Evolutionary conservation across 2,329 filamentous ascomycete species (phyloP).

Genomic region (Penicillium sp.): DNA sequence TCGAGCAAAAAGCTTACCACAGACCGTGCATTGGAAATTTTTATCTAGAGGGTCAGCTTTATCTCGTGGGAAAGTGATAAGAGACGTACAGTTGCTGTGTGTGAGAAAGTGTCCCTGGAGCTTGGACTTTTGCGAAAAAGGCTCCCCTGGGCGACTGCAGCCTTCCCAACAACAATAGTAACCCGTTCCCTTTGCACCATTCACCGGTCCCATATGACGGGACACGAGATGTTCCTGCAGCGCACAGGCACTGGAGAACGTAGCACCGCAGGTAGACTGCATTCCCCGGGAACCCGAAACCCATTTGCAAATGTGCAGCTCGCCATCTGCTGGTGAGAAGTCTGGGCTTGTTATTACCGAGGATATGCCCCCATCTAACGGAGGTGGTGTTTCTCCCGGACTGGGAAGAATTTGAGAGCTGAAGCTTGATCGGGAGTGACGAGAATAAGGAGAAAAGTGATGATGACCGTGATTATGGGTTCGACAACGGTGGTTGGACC

Average conservation of each 20-base stretch:
- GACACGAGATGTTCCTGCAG: conserved; percentile 48
- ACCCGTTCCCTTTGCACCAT: conserved; percentile 45
- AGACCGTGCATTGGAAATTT: conserved; percentile 47
- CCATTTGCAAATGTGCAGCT: conserved; percentile 48
- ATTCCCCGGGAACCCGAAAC: conserved; percentile 31
- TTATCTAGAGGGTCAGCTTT: conserved; percentile 39
- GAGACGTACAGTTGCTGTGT: conserved; percentile 48
- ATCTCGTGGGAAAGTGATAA: background rate
- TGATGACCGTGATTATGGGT: conserved; percentile 40
- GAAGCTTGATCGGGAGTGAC: conserved; percentile 42
- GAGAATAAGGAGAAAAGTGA: conserved; percentile 42
- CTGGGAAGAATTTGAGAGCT: conserved; percentile 44
- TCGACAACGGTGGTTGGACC: conserved; percentile 38
- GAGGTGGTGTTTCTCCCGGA: conserved; percentile 43
- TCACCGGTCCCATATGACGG: conserved; percentile 43
- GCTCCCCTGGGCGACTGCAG: conserved; percentile 48
- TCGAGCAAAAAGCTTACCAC: conserved; percentile 48
- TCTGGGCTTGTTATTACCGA: conserved; percentile 45
- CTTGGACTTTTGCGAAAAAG: conserved; percentile 52
- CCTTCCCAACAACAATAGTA: conserved; percentile 52
- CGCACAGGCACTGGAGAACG: conserved; percentile 40
- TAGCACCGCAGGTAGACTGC: conserved; percentile 39
- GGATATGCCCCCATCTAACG: conserved; percentile 39
- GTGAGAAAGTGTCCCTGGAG: conserved; percentile 51
- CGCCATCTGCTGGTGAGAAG: conserved; percentile 35